Percentiles rank a stretch among this genome's conserved stretches.
Conservation (phyloP, 2,329 filamentous ascomycete species). For the Apiospora pterosperma region DNA sequence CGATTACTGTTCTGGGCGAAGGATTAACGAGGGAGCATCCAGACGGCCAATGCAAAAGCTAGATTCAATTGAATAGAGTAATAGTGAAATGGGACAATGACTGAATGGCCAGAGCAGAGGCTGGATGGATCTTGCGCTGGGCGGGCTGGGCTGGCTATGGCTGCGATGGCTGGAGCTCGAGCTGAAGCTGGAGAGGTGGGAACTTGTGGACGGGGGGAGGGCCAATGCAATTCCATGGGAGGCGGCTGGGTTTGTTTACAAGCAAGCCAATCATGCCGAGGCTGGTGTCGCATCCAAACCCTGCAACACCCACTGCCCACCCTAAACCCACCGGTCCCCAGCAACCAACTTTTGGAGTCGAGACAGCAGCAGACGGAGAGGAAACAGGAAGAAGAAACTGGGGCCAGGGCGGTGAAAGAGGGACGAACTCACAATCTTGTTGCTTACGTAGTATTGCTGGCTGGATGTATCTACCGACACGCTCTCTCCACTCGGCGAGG, state of each 20-base stretch:
- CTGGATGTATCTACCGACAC: neutral
- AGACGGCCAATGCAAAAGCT: neutral
- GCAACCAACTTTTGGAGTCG: neutral
- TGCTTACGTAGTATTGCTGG: too few species aligned
- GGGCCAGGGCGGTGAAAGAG: slow-evolving; percentile 1
- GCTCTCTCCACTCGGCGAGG: neutral
- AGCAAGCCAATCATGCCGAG: slow-evolving; percentile 4
- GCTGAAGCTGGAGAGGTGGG: slow-evolving; percentile 5
- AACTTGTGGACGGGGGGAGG: neutral
- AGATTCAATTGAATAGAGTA: neutral
- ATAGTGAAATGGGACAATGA: neutral
- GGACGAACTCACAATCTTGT: slow-evolving; percentile 3
- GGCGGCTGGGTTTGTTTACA: slow-evolving; percentile 5
- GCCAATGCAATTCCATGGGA: neutral
- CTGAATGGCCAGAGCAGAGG: neutral
- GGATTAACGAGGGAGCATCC: neutral
- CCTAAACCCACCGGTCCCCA: neutral
- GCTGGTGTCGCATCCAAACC: neutral
- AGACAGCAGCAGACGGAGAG: neutral
- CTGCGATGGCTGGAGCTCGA: neutral
- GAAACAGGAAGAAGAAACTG: too few species aligned
- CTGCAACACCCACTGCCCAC: neutral
- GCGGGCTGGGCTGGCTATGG: neutral
- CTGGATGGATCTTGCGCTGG: neutral
- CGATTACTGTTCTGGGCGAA: neutral